Conservation (phyloP, 2,329 filamentous ascomycete genomes). For the Fusarium verticillioides region DNA sequence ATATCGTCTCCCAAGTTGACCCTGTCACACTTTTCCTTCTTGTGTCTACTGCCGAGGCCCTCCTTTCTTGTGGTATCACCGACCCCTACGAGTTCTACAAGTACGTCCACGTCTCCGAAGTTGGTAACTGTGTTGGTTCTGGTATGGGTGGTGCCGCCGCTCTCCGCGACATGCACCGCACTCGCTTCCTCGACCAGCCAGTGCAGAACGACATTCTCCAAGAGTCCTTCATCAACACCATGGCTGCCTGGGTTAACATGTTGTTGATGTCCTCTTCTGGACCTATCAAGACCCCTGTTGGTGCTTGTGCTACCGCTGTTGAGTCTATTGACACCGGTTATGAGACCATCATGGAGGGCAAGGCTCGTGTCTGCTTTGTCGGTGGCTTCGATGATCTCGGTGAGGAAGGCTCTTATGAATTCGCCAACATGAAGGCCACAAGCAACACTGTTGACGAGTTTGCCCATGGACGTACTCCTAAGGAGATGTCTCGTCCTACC, state of each 20-base stretch:
- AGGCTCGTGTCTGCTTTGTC: slow-evolving; percentile 96
- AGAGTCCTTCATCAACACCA: slow-evolving; percentile 99
- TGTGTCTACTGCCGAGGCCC: slow-evolving; percentile 90
- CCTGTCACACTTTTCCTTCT: slow-evolving; percentile 96
- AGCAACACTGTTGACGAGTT: slow-evolving; percentile 98
- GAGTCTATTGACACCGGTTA: slow-evolving; percentile 98
- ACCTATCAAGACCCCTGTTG: slow-evolving; percentile 97
- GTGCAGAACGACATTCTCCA: slow-evolving; percentile 99
- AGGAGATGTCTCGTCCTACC: slow-evolving; percentile 97
- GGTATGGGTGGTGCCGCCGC: slow-evolving; percentile 96
- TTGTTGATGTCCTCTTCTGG: slow-evolving; percentile 95
- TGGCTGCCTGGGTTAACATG: slow-evolving; percentile 99
- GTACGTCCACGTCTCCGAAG: slow-evolving; percentile 97
- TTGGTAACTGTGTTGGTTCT: slow-evolving; percentile 98
- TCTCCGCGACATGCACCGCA: slow-evolving; percentile 97
- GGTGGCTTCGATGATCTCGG: slow-evolving; percentile 99
- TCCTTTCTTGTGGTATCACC: slow-evolving; percentile 93
- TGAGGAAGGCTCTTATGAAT: slow-evolving; percentile 98
- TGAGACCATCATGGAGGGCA: slow-evolving; percentile 98
- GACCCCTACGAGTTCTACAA: slow-evolving; percentile 99
- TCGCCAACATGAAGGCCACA: slow-evolving; percentile 99
- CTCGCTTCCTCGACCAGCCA: slow-evolving; percentile 95
- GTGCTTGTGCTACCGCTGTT: slow-evolving; percentile 95
- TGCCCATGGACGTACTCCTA: slow-evolving; percentile 91
- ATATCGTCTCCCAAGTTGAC: slow-evolving; percentile 97